phyloP scores from a whole-genome alignment of 345 rosid genomes.

The Rubroshorea leprosula region DNA sequence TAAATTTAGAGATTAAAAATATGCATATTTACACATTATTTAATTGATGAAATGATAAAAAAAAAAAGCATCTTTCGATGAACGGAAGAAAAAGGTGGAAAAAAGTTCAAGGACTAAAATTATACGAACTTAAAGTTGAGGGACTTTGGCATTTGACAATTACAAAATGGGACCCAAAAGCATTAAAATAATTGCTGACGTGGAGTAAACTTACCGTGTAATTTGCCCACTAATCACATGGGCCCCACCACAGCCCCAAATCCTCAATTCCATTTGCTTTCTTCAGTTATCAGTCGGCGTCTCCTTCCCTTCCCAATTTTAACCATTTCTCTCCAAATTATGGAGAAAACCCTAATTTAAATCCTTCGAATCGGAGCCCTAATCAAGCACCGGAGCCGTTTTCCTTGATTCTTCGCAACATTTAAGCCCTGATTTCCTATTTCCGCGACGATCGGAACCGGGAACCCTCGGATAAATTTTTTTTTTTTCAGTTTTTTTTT shows the following conservation, averaged over 20 bases:
- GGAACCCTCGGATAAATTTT: background rate
- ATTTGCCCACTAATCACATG: background rate
- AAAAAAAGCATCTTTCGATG: no score
- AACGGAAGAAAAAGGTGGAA: no score
- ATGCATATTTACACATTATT: no score
- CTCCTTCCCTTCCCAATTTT: background rate
- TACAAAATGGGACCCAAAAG: background rate
- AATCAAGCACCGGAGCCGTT: constrained; percentile 1
- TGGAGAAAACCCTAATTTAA: constrained; percentile 33
- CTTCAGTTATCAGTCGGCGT: constrained; percentile 2
- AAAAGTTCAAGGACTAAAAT: no score
- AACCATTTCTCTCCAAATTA: background rate
- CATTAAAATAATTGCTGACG: background rate
- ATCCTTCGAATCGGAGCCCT: background rate
- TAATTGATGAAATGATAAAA: no score
- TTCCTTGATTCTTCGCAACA: background rate
- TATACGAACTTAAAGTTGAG: no score
- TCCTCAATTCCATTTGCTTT: background rate
- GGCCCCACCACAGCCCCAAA: constrained; percentile 5
- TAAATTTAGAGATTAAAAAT: no score
- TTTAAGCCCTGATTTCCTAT: background rate
- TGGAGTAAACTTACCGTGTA: background rate
- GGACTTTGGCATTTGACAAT: no score
- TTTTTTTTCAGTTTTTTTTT: background rate
- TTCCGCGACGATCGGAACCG: background rate